Conservation (phyloP, 2,329 filamentous ascomycete species). For the Colletotrichum scovillei region DNA sequence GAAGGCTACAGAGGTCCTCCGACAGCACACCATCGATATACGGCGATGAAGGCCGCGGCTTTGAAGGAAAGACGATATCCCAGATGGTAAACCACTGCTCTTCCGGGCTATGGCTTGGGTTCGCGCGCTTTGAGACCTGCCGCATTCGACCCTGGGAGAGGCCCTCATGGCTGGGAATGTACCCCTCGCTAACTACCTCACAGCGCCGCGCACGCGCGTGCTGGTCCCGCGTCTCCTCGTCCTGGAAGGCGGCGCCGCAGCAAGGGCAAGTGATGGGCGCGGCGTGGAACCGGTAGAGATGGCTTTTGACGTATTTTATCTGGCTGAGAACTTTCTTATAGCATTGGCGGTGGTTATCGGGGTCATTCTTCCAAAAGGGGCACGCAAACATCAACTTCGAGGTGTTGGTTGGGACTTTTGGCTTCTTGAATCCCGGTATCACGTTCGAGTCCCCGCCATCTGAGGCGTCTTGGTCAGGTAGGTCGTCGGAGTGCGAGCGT, state of each 20-base stretch:
- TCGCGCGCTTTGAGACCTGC: conserved; percentile 34
- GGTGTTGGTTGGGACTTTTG: background rate
- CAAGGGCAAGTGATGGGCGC: conserved; percentile 42
- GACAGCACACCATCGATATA: conserved; percentile 38
- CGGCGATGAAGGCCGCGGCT: conserved; percentile 37
- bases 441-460: background rate
- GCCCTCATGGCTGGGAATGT: background rate
- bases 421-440: background rate
- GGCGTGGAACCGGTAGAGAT: conserved; percentile 41
- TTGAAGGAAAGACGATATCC: conserved; percentile 40
- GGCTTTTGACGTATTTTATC: conserved; percentile 46
- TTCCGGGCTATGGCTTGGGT: conserved; percentile 37
- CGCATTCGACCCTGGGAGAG: conserved; percentile 35
- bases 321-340: conserved; percentile 41
- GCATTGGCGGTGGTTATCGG: conserved; percentile 41
- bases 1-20: conserved; percentile 19
- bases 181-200: background rate
- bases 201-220: conserved; percentile 35
- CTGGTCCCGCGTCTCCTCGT: conserved; percentile 36
- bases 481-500: background rate
- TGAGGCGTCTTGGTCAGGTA: background rate
- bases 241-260: conserved; percentile 39
- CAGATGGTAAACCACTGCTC: conserved; percentile 45
- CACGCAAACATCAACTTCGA: conserved; percentile 38
- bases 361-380: conserved; percentile 46